These are phyloP conservation scores for Coccomyxa sp. DNA, from an alignment of 139 green algal species.

Conservation along the genomic window DNA sequence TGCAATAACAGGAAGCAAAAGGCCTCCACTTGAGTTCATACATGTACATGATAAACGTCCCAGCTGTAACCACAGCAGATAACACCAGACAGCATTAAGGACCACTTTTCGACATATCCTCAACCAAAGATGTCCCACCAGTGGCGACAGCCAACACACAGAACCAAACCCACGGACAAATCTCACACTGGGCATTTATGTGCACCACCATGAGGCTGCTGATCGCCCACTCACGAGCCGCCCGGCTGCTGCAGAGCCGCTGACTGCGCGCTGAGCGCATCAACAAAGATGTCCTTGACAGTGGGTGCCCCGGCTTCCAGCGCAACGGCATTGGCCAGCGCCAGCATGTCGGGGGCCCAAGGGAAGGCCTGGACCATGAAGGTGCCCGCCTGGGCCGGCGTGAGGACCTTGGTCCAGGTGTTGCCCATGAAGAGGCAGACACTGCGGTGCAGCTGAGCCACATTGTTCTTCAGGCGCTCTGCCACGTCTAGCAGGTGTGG, in stretches of 20 bases:
- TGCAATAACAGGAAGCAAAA: too few species aligned
- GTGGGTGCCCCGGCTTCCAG: not conserved
- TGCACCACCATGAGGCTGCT: too few species aligned
- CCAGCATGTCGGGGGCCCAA: conserved; percentile 6
- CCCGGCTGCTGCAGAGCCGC: not conserved
- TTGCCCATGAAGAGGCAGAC: not conserved
- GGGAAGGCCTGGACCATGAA: conserved; percentile 2
- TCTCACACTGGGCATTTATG: too few species aligned
- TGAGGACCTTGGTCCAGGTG: not conserved
- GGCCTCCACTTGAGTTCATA: too few species aligned
- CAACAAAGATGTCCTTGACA: not conserved
- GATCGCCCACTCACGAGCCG: too few species aligned
- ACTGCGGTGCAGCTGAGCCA: not conserved
- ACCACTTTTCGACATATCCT: too few species aligned
- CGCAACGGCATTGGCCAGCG: not conserved
- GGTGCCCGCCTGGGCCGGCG: not conserved
- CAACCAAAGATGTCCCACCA: too few species aligned
- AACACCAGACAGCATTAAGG: too few species aligned
- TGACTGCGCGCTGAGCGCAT: not conserved
- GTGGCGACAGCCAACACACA: too few species aligned
- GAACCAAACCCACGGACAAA: too few species aligned
- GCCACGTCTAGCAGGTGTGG: not conserved
- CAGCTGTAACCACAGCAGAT: too few species aligned
- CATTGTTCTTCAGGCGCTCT: not conserved
- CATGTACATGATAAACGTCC: too few species aligned